A percentile compares a stretch with the other conserved stretches of the same genome.
Evolutionary conservation across 202 grass and related monocot species (phyloP).

Genomic region (Bolboschoenoplectus hybrid): DNA sequence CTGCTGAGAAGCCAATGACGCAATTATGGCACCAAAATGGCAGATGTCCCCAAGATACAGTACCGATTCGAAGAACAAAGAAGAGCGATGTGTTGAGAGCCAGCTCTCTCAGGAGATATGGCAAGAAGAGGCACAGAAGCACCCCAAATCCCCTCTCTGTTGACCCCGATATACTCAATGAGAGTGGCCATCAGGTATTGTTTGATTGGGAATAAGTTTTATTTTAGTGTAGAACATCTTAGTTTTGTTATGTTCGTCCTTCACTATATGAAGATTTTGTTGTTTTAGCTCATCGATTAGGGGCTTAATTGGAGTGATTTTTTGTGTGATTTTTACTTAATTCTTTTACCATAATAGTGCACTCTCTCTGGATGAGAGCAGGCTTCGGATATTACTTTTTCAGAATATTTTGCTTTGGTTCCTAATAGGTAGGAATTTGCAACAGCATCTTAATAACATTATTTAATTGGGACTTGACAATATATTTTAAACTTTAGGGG

Average conservation of each 20-base stretch:
- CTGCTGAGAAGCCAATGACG: slow-evolving; percentile 51
- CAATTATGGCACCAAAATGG: slow-evolving; percentile 89
- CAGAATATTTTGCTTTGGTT: background rate
- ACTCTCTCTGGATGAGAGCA: background rate
- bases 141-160: slow-evolving; percentile 64
- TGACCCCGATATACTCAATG: slow-evolving; percentile 70
- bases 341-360: background rate
- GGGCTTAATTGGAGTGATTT: background rate
- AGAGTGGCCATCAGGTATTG: slow-evolving; percentile 88
- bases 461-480: background rate
- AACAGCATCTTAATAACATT: background rate
- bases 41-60: slow-evolving; percentile 57
- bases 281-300: background rate
- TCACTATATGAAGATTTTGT: background rate
- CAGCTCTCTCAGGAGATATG: slow-evolving; percentile 76
- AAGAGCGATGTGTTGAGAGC: slow-evolving; percentile 77
- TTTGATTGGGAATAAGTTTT: background rate
- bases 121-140: slow-evolving; percentile 68
- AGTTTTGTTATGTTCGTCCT: background rate
- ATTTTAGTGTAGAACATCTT: slow-evolving; percentile 1
- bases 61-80: slow-evolving; percentile 82
- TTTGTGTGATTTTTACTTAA: background rate
- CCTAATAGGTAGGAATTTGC: background rate
- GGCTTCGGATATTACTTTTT: background rate
- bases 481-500: slow-evolving; percentile 6